Conservation (phyloP, 2,329 filamentous ascomycete species). For the Xylariaceae sp. region DNA sequence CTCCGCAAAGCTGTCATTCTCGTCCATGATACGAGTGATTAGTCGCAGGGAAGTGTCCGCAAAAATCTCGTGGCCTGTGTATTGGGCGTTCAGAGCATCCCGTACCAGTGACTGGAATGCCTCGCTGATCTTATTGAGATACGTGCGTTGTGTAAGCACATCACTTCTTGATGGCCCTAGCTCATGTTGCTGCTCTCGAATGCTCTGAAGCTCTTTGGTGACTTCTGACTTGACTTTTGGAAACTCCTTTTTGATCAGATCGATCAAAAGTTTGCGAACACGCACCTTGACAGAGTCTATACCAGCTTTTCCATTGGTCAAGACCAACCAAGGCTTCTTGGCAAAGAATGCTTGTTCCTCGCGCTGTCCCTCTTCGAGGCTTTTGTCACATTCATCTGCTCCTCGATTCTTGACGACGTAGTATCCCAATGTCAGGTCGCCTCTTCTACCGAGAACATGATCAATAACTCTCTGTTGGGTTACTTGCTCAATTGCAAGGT, state of each 20-base stretch:
- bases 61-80: conserved; percentile 21
- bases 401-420: conserved; percentile 47
- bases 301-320: conserved; percentile 3
- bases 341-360: not conserved
- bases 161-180: conserved; percentile 27
- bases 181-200: conserved; percentile 10
- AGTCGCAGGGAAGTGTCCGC: conserved; percentile 24
- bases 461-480: conserved; percentile 40
- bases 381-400: conserved; percentile 36
- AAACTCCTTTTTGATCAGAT: conserved; percentile 38
- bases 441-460: conserved; percentile 40
- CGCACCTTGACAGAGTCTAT: conserved; percentile 36
- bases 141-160: conserved; percentile 25
- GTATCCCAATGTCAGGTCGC: conserved; percentile 45
- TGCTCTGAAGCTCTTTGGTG: conserved; percentile 12
- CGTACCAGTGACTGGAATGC: conserved; percentile 26
- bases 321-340: conserved; percentile 32
- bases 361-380: not conserved
- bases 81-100: conserved; percentile 26
- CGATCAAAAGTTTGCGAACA: conserved; percentile 37
- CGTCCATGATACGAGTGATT: conserved; percentile 28
- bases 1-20: conserved; percentile 22
- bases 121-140: conserved; percentile 29
- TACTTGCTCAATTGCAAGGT: conserved; percentile 46
- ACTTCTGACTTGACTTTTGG: conserved; percentile 28